phyloP scores from a whole-genome alignment of 2,329 filamentous ascomycete species.

The Thelonectria rubi region DNA sequence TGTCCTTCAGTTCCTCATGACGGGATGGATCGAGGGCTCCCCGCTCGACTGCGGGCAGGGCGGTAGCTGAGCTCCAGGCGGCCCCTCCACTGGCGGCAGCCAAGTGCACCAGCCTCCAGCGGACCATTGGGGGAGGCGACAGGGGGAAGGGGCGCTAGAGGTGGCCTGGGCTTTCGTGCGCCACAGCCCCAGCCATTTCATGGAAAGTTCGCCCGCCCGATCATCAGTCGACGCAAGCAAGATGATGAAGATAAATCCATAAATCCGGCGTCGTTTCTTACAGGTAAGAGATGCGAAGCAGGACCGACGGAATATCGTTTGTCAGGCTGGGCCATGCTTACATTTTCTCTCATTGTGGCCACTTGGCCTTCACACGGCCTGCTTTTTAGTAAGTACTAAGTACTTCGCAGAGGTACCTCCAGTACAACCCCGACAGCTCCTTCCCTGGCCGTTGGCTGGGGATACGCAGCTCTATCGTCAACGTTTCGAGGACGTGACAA shows the following conservation, averaged over 20 bases:
- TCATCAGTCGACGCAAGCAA: slow-evolving; percentile 7
- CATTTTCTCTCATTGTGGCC: not conserved
- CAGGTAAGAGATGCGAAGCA: too few species aligned
- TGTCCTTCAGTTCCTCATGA: slow-evolving; percentile 52
- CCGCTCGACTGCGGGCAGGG: slow-evolving; percentile 4
- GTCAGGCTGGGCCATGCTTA: not conserved
- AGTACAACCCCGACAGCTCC: too few species aligned
- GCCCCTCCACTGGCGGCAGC: slow-evolving; percentile 1
- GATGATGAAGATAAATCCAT: slow-evolving; percentile 20
- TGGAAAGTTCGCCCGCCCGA: slow-evolving; percentile 11
- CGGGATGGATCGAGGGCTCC: slow-evolving; percentile 19
- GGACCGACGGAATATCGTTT: not conserved
- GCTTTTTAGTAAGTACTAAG: too few species aligned
- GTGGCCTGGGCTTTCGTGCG: slow-evolving; percentile 30
- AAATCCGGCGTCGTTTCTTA: slow-evolving; percentile 17
- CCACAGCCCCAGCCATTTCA: slow-evolving; percentile 30
- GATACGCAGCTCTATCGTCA: not conserved
- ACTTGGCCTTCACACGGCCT: not conserved
- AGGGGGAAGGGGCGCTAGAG: slow-evolving; percentile 10
- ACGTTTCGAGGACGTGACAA: not conserved
- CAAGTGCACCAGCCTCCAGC: too few species aligned
- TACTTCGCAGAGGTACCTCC: too few species aligned
- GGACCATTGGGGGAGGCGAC: too few species aligned
- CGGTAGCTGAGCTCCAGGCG: slow-evolving; percentile 2
- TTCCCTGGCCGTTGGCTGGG: not conserved